Percentiles rank a stretch among this genome's conserved stretches.
These are phyloP conservation scores for Apodospora peruviana DNA, from an alignment of 495 filamentous ascomycete genomes.

Conservation along the genomic window DNA sequence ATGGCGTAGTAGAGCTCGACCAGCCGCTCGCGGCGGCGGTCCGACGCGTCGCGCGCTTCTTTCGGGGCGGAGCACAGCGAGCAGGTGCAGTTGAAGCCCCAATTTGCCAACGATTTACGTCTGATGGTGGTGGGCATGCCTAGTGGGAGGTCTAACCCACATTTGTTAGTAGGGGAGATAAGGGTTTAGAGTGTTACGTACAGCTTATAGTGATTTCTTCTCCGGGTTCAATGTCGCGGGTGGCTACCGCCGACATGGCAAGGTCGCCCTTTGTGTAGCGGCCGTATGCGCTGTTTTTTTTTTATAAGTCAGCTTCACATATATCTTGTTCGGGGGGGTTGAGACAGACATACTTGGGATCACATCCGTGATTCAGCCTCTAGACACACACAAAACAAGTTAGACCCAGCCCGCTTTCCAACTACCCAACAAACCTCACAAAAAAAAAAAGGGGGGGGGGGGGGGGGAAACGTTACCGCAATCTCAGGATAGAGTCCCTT, in stretches of 20 bases:
- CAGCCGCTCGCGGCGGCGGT: conserved; percentile 20
- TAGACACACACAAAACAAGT: conserved; percentile 2
- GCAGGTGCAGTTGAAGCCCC: conserved; percentile 33
- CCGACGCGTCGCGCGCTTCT: conserved; percentile 16
- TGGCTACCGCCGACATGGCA: conserved; percentile 27
- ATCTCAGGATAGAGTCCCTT: conserved; percentile 32
- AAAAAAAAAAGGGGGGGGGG: too few species aligned
- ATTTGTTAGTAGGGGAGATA: neutral
- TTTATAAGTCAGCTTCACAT: too few species aligned
- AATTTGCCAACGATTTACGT: conserved; percentile 18
- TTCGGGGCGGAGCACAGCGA: conserved; percentile 20
- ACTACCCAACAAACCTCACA: too few species aligned
- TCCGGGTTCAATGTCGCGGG: conserved; percentile 25
- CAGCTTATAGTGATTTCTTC: conserved; percentile 37
- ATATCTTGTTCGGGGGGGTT: too few species aligned
- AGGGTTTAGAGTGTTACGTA: conserved; percentile 1
- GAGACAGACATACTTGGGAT: conserved; percentile 34
- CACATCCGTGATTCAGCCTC: conserved; percentile 32
- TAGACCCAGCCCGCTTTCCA: too few species aligned
- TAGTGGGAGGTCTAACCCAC: conserved; percentile 17
- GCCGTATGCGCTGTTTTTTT: conserved; percentile 22
- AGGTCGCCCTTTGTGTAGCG: conserved; percentile 22
- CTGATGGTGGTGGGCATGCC: conserved; percentile 25
- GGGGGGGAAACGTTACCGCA: too few species aligned
- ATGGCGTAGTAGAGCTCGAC: conserved; percentile 21